phyloP scores from a whole-genome alignment of 441 rosid genomes.

The Flueggea neowawraea region DNA sequence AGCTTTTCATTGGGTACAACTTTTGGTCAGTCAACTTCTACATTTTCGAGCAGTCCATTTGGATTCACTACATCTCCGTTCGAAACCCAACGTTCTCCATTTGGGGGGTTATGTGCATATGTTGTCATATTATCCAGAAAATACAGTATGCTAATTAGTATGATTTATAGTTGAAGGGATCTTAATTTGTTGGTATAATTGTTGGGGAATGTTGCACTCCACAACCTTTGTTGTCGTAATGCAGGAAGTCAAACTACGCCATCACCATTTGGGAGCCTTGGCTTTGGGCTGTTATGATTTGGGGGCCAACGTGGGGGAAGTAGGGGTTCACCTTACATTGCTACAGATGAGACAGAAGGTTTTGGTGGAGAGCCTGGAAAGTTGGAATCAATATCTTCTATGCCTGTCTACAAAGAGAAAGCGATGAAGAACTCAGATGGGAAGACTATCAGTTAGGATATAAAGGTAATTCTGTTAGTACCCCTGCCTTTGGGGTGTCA shows the following conservation, averaged over 20 bases:
- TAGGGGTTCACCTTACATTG: slow-evolving; percentile 57
- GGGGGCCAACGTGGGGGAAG: slow-evolving; percentile 84
- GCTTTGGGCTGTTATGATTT: slow-evolving; percentile 72
- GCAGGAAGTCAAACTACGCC: slow-evolving; percentile 68
- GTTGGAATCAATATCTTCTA: slow-evolving; percentile 78
- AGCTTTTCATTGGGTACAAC: slow-evolving; percentile 48
- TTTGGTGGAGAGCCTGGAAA: slow-evolving; percentile 61
- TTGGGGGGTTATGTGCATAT: slow-evolving; percentile 60
- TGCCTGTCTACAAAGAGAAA: slow-evolving; percentile 69
- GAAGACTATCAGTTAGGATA: slow-evolving; percentile 95
- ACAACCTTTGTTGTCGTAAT: neutral
- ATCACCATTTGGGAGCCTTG: slow-evolving; percentile 53
- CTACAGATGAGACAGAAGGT: slow-evolving; percentile 69
- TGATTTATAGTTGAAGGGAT: neutral
- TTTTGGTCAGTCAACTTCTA: slow-evolving; percentile 70
- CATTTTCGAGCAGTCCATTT: slow-evolving; percentile 66
- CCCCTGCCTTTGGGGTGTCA: slow-evolving; percentile 61
- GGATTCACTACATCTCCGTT: slow-evolving; percentile 50
- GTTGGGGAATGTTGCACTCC: neutral
- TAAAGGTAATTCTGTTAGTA: slow-evolving; percentile 62
- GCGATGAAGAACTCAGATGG: slow-evolving; percentile 96
- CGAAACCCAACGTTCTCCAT: slow-evolving; percentile 67
- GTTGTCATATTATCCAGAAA: too few species aligned
- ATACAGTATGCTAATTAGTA: too few species aligned
- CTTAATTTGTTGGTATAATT: too few species aligned